A percentile compares a stretch with the other conserved stretches of the same genome.
These are phyloP conservation scores for Coemansia sp. DNA, from an alignment of 192 early-diverging fungal genomes.

Conservation along the genomic window DNA sequence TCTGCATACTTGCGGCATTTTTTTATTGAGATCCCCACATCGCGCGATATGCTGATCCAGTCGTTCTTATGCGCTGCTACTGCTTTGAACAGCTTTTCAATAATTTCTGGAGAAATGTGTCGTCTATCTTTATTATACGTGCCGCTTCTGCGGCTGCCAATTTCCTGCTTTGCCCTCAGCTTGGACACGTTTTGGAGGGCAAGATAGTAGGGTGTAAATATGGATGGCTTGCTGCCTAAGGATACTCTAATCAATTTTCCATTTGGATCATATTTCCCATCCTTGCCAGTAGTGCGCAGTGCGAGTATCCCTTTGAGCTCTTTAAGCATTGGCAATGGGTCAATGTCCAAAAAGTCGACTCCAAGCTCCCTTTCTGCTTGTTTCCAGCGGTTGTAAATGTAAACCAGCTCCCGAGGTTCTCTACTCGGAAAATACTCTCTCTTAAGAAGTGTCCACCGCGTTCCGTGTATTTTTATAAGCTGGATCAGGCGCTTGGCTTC, in stretches of 20 bases:
- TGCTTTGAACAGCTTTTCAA: conserved; percentile 38
- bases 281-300: conserved; percentile 32
- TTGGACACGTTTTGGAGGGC: conserved; percentile 9
- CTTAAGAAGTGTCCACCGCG: conserved; percentile 21
- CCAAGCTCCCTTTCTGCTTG: conserved; percentile 14
- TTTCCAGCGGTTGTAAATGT: conserved; percentile 21
- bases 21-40: conserved; percentile 19
- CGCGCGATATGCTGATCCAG: conserved; percentile 46
- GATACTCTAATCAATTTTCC: conserved; percentile 17
- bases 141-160: background rate
- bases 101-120: background rate
- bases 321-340: conserved; percentile 29
- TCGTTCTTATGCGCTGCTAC: conserved; percentile 28
- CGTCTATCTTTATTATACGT: background rate
- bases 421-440: conserved; percentile 18
- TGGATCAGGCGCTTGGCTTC: conserved; percentile 17
- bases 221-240: background rate
- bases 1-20: conserved; percentile 24
- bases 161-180: background rate
- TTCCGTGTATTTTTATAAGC: conserved; percentile 25
- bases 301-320: conserved; percentile 28
- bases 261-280: conserved; percentile 34
- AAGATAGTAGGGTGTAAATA: conserved; percentile 33
- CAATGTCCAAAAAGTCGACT: conserved; percentile 21
- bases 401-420: background rate